Evolutionary conservation across 2,329 filamentous ascomycete genomes (phyloP), one percentile per base, ranked within the genome.

Genomic region (Trichoderma breve): DNA sequence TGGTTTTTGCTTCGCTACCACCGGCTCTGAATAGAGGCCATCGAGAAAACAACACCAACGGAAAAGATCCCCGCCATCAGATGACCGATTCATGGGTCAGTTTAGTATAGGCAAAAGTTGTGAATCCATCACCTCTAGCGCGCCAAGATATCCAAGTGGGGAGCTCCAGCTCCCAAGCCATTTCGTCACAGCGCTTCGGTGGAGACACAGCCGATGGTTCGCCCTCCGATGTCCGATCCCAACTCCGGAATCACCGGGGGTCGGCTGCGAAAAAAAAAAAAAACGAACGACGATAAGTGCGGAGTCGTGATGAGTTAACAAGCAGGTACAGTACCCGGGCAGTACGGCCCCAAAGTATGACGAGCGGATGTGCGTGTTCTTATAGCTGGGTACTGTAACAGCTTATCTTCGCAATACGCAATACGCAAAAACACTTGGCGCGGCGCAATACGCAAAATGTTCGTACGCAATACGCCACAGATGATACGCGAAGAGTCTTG

Each of bases 231-330:
- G 34, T 70, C 66, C 66, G 66, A 61, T 62, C 53, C 21, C 39
- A 53, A 21, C 36, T 62, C 66, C 66, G 66, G 66, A 70, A 61
- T 70, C 28, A 70, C 66, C 66, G 66, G 66, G 47, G 36, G 36
- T 43, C 39, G 28, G 26, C 14, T n/a, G 26, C 12, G 15, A 15
- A 43, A 14, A 51, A 21, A 67, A 67, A 57, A n/a, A 57, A 12
- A 11, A 26, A 32, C 26, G 28, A 30, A 30, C 55, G 28, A n/a
- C 14, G 55, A 32, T 53, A 24, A 53, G n/a, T 53, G 47, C 47
- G 47, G 47, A 60, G 11, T 32, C 11, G 18, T 34, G 28, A n/a
- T 58, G 55, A 28, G 55, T 34, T 21, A 5, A 21, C 28, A 0
- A n/a, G 28, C 28, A 21, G n/a, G 47, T 53, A 57, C 53, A 24